phyloP scores from a whole-genome alignment of 306 rosid species.

The Prunus salicina region DNA sequence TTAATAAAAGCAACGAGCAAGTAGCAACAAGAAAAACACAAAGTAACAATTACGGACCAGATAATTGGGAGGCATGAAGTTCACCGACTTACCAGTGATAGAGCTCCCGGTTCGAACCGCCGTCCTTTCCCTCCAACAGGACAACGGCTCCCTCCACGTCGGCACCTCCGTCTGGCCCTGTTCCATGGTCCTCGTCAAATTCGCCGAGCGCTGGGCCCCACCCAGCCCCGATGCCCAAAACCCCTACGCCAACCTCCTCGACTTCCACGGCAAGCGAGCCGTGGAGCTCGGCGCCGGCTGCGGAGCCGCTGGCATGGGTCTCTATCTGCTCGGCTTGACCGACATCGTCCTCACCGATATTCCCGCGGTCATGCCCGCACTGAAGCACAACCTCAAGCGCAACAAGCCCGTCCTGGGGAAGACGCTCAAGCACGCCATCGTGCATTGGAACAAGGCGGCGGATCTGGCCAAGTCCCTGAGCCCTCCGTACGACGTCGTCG shows the following conservation, averaged over 20 bases:
- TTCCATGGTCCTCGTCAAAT: conserved; percentile 86
- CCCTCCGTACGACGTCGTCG: conserved; percentile 60
- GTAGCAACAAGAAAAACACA: too few relatives aligned
- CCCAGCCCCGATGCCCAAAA: conserved; percentile 10
- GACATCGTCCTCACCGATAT: too few relatives aligned
- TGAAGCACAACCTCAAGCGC: too few relatives aligned
- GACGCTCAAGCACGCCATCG: too few relatives aligned
- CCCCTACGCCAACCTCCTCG: conserved; percentile 67
- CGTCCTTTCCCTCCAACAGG: conserved; percentile 74
- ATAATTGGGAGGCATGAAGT: conserved; percentile 46
- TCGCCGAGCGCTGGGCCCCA: conserved; percentile 77
- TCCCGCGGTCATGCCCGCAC: too few relatives aligned
- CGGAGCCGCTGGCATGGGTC: conserved; percentile 89
- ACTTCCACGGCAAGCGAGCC: conserved; percentile 71
- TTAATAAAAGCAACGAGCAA: too few relatives aligned
- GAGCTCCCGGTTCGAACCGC: conserved; percentile 10
- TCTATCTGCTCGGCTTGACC: conserved; percentile 67
- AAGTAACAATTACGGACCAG: too few relatives aligned
- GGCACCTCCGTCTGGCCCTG: conserved; percentile 98
- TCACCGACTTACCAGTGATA: conserved; percentile 79
- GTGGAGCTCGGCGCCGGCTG: conserved; percentile 87
- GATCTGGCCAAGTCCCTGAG: conserved; percentile 52
- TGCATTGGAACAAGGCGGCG: not conserved
- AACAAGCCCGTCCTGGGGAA: too few relatives aligned
- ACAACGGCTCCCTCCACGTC: conserved; percentile 85